Percentiles rank a stretch among this genome's conserved stretches.
These are phyloP conservation scores for Physaria fendleri DNA, from an alignment of 345 rosid species.

Conservation along the genomic window DNA sequence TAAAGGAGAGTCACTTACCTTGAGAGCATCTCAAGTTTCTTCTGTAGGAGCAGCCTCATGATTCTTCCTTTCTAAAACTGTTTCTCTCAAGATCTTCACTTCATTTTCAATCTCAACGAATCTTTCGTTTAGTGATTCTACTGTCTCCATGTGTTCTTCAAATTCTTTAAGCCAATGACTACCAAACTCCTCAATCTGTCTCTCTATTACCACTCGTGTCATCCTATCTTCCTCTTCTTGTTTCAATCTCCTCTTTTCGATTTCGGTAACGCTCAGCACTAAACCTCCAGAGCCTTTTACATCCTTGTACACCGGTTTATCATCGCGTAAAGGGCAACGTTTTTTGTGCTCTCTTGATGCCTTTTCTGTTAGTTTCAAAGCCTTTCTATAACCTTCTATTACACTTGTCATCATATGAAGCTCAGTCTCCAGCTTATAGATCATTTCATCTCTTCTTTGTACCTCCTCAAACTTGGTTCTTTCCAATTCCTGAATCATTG, in stretches of 20 bases:
- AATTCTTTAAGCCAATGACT: constrained; percentile 28
- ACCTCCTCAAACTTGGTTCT: constrained; percentile 44
- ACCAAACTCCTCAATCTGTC: constrained; percentile 43
- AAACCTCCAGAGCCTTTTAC: constrained; percentile 62
- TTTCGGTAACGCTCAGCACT: constrained; percentile 49
- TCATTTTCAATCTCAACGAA: constrained; percentile 34
- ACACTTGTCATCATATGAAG: constrained; percentile 54
- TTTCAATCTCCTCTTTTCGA: constrained; percentile 53
- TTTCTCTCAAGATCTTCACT: constrained; percentile 34
- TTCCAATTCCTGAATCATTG: constrained; percentile 52
- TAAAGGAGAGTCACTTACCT: too few species aligned
- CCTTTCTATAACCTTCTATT: constrained; percentile 56
- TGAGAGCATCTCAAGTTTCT: too few species aligned
- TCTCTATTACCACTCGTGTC: background rate
- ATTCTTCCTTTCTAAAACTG: too few species aligned
- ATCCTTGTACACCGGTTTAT: constrained; percentile 58
- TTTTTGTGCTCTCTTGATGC: constrained; percentile 53
- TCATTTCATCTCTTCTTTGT: constrained; percentile 41
- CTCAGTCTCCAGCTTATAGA: constrained; percentile 60
- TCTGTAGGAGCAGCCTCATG: too few species aligned
- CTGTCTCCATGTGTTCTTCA: constrained; percentile 19
- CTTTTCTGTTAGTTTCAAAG: constrained; percentile 53
- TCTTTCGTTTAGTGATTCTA: constrained; percentile 25
- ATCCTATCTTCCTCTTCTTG: constrained; percentile 61
- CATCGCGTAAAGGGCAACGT: constrained; percentile 37